Percentiles rank a stretch among this genome's conserved stretches.
phyloP scores from a whole-genome alignment of 2,329 filamentous ascomycete species.

The Coniosporium tulheliwenetii region DNA sequence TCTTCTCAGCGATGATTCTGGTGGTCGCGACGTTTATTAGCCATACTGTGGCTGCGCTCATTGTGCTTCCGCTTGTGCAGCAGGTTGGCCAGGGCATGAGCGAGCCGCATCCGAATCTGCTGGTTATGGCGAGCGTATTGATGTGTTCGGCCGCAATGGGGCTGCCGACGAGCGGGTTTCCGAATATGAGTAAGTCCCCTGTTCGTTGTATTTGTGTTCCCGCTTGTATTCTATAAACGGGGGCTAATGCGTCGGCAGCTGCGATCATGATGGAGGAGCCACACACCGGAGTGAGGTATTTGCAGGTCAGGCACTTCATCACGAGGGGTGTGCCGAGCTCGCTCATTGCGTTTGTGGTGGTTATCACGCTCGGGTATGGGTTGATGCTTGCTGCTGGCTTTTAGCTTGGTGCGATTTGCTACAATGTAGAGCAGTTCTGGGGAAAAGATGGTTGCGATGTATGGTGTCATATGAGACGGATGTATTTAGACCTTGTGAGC shows the following conservation, averaged over 20 bases:
- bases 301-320: constrained; percentile 87
- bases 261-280: constrained; percentile 99
- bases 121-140: constrained; percentile 87
- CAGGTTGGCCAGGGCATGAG: constrained; percentile 76
- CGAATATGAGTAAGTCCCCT: constrained; percentile 85
- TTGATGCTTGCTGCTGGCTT: constrained; percentile 67
- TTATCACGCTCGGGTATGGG: constrained; percentile 80
- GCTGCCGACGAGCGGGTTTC: constrained; percentile 87
- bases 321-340: constrained; percentile 83
- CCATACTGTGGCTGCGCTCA: constrained; percentile 90
- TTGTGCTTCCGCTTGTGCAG: constrained; percentile 79
- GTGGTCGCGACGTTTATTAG: constrained; percentile 96
- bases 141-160: constrained; percentile 99
- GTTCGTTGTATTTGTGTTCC: not conserved
- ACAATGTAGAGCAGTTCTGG: no score
- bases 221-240: not conserved
- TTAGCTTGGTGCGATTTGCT: constrained; percentile 12
- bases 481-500: no score
- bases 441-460: no score
- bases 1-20: constrained; percentile 71
- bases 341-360: constrained; percentile 63
- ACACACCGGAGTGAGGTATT: constrained; percentile 75
- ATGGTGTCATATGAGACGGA: no score
- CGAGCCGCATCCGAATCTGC: constrained; percentile 78
- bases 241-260: constrained; percentile 34